phyloP scores from a whole-genome alignment of 495 filamentous ascomycete species.

The Lepraria neglecta region DNA sequence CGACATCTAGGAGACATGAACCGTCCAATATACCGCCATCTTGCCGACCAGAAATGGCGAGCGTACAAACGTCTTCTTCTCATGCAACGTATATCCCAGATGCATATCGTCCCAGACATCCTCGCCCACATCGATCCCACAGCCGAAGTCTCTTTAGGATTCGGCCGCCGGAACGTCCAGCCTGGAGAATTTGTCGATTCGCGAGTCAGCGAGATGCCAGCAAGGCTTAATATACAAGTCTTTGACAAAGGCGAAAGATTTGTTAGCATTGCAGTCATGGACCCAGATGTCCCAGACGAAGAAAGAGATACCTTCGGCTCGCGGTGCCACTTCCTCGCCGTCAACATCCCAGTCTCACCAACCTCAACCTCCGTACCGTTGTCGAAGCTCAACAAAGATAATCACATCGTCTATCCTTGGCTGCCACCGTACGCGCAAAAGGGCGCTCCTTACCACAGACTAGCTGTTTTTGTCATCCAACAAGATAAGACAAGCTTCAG shows the following conservation, averaged over 20 bases:
- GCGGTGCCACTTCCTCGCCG: constrained; percentile 78
- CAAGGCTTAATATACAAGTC: constrained; percentile 73
- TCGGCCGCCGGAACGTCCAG: constrained; percentile 56
- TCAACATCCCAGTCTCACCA: constrained; percentile 56
- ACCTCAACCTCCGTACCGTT: constrained; percentile 48
- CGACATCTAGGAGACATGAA: constrained; percentile 73
- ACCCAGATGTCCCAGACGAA: constrained; percentile 81
- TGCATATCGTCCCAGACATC: constrained; percentile 89
- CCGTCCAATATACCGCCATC: constrained; percentile 90
- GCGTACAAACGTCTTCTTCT: constrained; percentile 67
- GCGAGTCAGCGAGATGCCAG: constrained; percentile 56
- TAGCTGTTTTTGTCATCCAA: constrained; percentile 74
- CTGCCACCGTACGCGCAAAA: constrained; percentile 79
- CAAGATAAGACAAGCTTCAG: constrained; percentile 43
- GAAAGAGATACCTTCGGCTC: constrained; percentile 71
- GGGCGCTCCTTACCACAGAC: constrained; percentile 84
- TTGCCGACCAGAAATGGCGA: constrained; percentile 83
- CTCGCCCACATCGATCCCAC: constrained; percentile 74
- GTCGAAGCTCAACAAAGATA: constrained; percentile 44
- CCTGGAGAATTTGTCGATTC: constrained; percentile 77
- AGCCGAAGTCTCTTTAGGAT: constrained; percentile 72
- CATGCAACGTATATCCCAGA: constrained; percentile 79
- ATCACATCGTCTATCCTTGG: constrained; percentile 71
- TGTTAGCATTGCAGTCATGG: constrained; percentile 76
- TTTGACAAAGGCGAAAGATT: constrained; percentile 77